These are phyloP conservation scores for Schizophyllum amplum DNA, from an alignment of 1,284 basidiomycete species.

Conservation along the genomic window DNA sequence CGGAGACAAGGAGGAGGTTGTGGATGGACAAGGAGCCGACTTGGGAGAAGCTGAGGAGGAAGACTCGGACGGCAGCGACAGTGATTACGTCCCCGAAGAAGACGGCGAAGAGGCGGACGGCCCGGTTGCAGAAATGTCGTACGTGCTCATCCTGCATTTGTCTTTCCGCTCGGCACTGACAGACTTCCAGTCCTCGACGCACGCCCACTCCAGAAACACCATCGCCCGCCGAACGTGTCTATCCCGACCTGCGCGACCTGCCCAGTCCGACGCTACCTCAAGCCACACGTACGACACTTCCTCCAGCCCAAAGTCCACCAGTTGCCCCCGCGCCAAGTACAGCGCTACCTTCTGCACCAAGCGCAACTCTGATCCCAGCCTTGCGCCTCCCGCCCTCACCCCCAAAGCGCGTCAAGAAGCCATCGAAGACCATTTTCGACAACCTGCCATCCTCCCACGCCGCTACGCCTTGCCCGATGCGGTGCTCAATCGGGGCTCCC, in stretches of 20 bases:
- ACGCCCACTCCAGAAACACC: not conserved
- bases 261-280: not conserved
- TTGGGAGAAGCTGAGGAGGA: not conserved
- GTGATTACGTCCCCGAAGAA: not conserved
- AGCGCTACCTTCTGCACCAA: too few species aligned
- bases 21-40: not conserved
- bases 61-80: not conserved
- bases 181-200: too few species aligned
- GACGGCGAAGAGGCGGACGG: not conserved
- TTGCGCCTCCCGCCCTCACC: too few species aligned
- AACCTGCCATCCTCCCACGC: not conserved
- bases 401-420: not conserved
- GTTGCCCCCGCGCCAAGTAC: too few species aligned
- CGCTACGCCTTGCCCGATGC: not conserved
- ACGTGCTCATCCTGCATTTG: too few species aligned
- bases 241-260: not conserved
- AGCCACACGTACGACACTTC: not conserved
- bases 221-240: not conserved
- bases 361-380: too few species aligned
- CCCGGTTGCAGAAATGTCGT: too few species aligned
- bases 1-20: not conserved
- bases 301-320: not conserved
- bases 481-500: too few species aligned
- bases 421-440: not conserved
- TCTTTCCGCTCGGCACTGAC: too few species aligned